Percentiles rank a stretch among this genome's conserved stretches.
Conservation (phyloP, 2,329 filamentous ascomycete genomes). For the Penicillium sp. region DNA sequence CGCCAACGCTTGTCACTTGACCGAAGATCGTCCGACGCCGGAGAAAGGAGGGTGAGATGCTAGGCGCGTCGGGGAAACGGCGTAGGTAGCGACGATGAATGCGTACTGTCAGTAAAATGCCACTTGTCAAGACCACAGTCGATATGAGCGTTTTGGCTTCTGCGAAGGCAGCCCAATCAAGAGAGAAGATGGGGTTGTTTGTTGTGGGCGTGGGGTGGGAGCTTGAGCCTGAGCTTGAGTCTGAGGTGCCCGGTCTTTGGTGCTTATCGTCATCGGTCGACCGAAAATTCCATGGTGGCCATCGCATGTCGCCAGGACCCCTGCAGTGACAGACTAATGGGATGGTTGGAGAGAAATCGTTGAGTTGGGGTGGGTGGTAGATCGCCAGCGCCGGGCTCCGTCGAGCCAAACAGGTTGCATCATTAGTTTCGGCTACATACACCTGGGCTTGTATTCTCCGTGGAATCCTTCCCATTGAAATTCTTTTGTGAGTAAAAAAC, state of each 20-base stretch:
- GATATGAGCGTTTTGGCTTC: conserved; percentile 39
- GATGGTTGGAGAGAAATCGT: neutral
- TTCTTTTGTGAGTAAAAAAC: too few relatives aligned
- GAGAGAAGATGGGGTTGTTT: conserved; percentile 42
- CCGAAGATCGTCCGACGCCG: conserved; percentile 75
- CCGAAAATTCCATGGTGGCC: conserved; percentile 48
- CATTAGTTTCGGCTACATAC: too few relatives aligned
- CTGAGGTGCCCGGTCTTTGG: conserved; percentile 12
- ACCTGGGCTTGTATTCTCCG: too few relatives aligned
- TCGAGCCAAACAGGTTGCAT: too few relatives aligned
- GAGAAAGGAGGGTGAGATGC: conserved; percentile 73
- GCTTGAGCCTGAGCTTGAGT: conserved; percentile 18
- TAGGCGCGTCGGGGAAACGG: conserved; percentile 72
- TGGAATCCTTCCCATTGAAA: too few relatives aligned
- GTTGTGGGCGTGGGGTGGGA: conserved; percentile 29
- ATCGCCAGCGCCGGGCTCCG: too few relatives aligned
- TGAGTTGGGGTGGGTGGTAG: too few relatives aligned
- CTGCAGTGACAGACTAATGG: neutral
- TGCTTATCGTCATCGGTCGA: conserved; percentile 26
- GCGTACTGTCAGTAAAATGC: conserved; percentile 36
- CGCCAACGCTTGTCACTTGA: conserved; percentile 86
- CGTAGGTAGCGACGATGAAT: conserved; percentile 62
- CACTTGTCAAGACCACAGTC: conserved; percentile 39
- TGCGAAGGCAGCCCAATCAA: conserved; percentile 42
- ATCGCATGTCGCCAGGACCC: conserved; percentile 42